These are phyloP conservation scores for Arctium lappa DNA, from an alignment of 129 eudicot genomes.

Conservation along the genomic window DNA sequence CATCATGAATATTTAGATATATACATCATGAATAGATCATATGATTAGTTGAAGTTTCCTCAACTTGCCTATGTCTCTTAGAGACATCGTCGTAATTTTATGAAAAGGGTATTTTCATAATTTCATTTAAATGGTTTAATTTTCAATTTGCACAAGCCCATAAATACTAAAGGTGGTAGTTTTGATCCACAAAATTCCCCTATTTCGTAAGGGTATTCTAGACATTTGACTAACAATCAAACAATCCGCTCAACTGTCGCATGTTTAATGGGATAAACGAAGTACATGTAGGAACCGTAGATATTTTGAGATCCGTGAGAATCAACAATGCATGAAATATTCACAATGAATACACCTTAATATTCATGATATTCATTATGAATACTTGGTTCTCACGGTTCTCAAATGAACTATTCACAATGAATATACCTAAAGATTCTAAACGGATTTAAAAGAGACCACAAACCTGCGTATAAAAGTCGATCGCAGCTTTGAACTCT, in stretches of 20 bases:
- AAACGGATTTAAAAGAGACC: neutral
- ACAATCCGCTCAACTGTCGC: neutral
- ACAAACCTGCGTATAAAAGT: constrained; percentile 71
- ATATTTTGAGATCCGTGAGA: neutral
- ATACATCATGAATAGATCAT: too few species aligned
- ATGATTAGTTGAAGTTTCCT: too few species aligned
- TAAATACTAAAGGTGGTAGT: neutral
- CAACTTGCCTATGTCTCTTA: too few species aligned
- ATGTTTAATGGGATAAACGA: too few species aligned
- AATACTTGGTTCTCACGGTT: neutral
- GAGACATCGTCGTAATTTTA: too few species aligned
- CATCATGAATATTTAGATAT: too few species aligned
- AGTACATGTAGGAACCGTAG: neutral
- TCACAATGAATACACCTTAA: neutral
- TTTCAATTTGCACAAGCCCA: neutral
- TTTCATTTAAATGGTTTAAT: too few species aligned
- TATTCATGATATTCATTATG: neutral
- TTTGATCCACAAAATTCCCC: neutral
- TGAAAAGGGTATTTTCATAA: neutral
- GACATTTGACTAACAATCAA: neutral
- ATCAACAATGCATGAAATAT: neutral
- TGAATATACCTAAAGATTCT: neutral
- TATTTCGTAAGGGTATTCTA: neutral
- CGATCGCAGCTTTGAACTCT: constrained; percentile 75
- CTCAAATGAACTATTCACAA: neutral